A percentile compares a stretch with the other conserved stretches of the same genome.
phyloP scores from a whole-genome alignment of 31 red algal genomes.

The Bonnemaisonia californica region DNA sequence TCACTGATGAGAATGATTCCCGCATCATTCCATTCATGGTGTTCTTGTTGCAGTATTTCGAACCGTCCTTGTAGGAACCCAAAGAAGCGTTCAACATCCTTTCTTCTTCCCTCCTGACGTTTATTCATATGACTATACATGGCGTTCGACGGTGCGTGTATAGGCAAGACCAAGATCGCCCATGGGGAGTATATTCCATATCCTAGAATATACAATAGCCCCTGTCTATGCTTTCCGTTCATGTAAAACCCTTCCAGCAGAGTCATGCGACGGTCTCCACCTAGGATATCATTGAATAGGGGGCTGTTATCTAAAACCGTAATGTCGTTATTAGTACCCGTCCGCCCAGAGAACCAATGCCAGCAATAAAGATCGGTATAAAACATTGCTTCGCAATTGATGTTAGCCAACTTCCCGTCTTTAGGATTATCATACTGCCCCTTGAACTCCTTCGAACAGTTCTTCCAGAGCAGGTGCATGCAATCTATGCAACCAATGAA shows the following conservation, averaged over 20 bases:
- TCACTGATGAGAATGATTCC: slow-evolving; percentile 3
- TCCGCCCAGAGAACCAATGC: slow-evolving; percentile 36
- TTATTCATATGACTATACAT: neutral
- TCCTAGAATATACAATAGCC: slow-evolving; percentile 25
- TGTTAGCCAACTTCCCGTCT: slow-evolving; percentile 13
- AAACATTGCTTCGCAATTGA: slow-evolving; percentile 12
- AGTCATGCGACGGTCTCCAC: neutral
- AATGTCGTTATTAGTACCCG: slow-evolving; percentile 33
- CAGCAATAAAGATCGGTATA: slow-evolving; percentile 38
- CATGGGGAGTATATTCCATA: slow-evolving; percentile 15
- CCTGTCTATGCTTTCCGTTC: slow-evolving; percentile 1
- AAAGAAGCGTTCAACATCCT: slow-evolving; percentile 31
- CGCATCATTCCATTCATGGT: slow-evolving; percentile 12
- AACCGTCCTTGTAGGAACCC: slow-evolving; percentile 30
- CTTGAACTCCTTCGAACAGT: slow-evolving; percentile 29
- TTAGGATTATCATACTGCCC: slow-evolving; percentile 14
- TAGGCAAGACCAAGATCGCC: neutral
- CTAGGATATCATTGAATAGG: slow-evolving; percentile 3
- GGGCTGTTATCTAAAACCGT: slow-evolving; percentile 7
- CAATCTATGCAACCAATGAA: slow-evolving; percentile 29
- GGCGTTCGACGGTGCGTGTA: slow-evolving; percentile 5
- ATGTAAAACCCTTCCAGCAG: slow-evolving; percentile 16
- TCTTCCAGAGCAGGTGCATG: slow-evolving; percentile 29
- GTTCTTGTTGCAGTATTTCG: slow-evolving; percentile 21
- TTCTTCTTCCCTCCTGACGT: slow-evolving; percentile 1